These are phyloP conservation scores for Boeremia exigua DNA, from an alignment of 2,329 filamentous ascomycete genomes.

Conservation along the genomic window DNA sequence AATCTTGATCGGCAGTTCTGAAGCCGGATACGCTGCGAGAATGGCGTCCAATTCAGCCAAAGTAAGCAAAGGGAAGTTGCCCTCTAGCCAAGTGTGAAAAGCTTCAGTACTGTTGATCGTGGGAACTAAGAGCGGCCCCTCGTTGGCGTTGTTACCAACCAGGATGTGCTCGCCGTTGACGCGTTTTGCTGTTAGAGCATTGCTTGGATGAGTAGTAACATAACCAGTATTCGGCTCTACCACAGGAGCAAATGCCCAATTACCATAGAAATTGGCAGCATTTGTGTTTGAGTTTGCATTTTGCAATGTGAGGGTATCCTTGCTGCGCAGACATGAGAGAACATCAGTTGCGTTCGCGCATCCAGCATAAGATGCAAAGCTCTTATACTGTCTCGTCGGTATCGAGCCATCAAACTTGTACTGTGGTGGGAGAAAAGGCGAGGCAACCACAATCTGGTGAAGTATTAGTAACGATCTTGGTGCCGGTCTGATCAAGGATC, in stretches of 20 bases:
- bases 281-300: conserved; percentile 47
- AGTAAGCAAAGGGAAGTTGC: conserved; percentile 48
- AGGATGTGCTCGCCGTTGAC: conserved; percentile 49
- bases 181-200: conserved; percentile 42
- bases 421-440: conserved; percentile 62
- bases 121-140: conserved; percentile 55
- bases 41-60: conserved; percentile 48
- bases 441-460: conserved; percentile 40
- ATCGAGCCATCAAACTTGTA: conserved; percentile 56
- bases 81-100: conserved; percentile 51
- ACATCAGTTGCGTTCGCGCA: conserved; percentile 37
- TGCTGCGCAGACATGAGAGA: conserved; percentile 50
- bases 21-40: conserved; percentile 47
- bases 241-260: conserved; percentile 53
- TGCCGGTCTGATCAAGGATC: too few species aligned
- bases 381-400: conserved; percentile 54
- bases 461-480: background rate
- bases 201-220: conserved; percentile 45
- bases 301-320: conserved; percentile 44
- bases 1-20: conserved; percentile 29
- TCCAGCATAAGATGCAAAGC: conserved; percentile 46
- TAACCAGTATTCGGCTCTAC: conserved; percentile 46
- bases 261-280: conserved; percentile 44
- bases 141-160: conserved; percentile 56
- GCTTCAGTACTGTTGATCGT: conserved; percentile 52